Base-by-base conservation (phyloP, 805 yeast genomes). In the Metschnikowia koreensis region DNA sequence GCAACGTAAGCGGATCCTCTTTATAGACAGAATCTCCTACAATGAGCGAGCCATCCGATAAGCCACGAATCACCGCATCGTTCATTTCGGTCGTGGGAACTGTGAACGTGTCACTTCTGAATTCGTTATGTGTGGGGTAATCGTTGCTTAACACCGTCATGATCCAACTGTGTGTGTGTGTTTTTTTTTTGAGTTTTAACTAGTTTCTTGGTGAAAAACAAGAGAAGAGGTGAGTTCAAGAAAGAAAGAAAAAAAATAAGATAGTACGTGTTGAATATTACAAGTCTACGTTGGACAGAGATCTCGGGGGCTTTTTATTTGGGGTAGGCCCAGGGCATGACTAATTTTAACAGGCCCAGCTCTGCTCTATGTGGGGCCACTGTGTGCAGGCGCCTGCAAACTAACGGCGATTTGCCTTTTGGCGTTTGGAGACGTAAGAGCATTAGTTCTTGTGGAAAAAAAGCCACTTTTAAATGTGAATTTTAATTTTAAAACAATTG, bases 21-120 rank as follows among this genome's bases (percentile, higher is more conserved):
- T 81, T 77, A 70, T 89, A 89, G n/a, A 92, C 97, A 9, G 93
- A 80, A 64, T 92, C 97, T 41, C 97, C 97, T 44, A 81, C 76
- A 15, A 33, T 40, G 10, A 52, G 58, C 38, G 53, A 27, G 29
- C 59, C 59, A 26, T 49, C 45, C 1, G 92, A 71, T 27, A 56
- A 43, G 10, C 48, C 50, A 13, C 42, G 44, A 43, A 81, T 82
- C 43, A 90, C 83, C 51, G 79, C 76, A n/a, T 60, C 54, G 16
- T 87, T 65, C 93, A 91, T 89, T 39, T 81, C 74, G 34, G 74
- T 72, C 0, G 96, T 82, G 22, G 97, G 97, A 11, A 88, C 87
- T 3, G 97, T 91, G 78, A 90, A 89, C 1, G 97, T 92, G 67
- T 92, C 98, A 61, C 93, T 70, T 42, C 77, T 64, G 58, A 73